phyloP scores from a whole-genome alignment of 2,329 filamentous ascomycete genomes.

The Sphaceloma murrayae region DNA sequence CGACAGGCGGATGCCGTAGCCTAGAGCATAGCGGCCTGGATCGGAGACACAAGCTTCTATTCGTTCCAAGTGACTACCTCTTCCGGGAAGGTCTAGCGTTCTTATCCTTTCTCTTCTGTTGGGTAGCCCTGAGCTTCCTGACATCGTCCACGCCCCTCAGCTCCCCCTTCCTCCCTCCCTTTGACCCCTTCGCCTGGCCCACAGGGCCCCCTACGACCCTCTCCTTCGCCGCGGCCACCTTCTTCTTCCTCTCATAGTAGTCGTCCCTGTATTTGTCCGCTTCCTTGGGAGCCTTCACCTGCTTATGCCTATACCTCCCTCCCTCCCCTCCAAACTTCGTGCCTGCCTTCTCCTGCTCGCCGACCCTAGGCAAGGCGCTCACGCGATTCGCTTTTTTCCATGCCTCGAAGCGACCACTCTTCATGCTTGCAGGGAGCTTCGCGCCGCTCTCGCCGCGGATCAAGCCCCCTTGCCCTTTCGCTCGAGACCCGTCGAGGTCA shows the following conservation, averaged over 20 bases:
- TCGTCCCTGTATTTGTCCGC: constrained; percentile 89
- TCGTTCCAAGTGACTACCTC: neutral
- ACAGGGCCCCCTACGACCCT: constrained; percentile 50
- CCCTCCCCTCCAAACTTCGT: constrained; percentile 26
- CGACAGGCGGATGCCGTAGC: too few relatives aligned
- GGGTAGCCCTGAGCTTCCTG: constrained; percentile 65
- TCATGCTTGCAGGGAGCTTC: constrained; percentile 91
- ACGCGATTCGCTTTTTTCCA: constrained; percentile 86
- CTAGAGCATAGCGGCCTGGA: too few relatives aligned
- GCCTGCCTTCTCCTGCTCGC: constrained; percentile 58
- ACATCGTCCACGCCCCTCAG: constrained; percentile 77
- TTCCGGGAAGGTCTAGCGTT: constrained; percentile 70
- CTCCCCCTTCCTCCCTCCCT: constrained; percentile 58
- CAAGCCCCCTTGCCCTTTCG: constrained; percentile 53
- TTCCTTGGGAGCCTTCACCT: constrained; percentile 79
- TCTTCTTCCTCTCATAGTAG: constrained; percentile 82
- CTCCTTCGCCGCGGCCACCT: constrained; percentile 76
- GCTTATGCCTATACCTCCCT: constrained; percentile 72
- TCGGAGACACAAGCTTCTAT: too few relatives aligned
- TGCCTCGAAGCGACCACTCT: constrained; percentile 82
- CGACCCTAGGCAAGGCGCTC: constrained; percentile 66
- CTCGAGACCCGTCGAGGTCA: constrained; percentile 75
- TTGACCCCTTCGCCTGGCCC: constrained; percentile 48
- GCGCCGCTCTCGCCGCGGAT: constrained; percentile 83
- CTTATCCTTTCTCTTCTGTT: constrained; percentile 72